Percentiles rank a stretch among this genome's conserved stretches.
Conservation (phyloP, 768 basidiomycete genomes). For the Auricularia sp. region DNA sequence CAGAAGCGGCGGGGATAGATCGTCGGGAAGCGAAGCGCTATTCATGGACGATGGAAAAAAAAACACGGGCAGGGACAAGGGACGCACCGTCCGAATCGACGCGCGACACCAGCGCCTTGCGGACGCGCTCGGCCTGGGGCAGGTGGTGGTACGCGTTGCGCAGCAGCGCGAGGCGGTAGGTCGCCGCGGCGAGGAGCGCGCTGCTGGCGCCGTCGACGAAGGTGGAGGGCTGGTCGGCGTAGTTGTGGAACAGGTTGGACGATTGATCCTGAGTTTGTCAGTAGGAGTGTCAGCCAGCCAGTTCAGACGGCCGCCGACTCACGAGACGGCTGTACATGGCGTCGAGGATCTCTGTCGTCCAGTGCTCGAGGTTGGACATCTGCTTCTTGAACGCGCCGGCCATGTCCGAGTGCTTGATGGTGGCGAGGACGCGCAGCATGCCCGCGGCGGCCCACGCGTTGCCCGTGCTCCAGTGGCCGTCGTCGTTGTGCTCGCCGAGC, state of each 20-base stretch:
- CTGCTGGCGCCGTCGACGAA: slow-evolving; percentile 70
- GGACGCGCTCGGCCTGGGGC: slow-evolving; percentile 45
- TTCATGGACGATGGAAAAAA: not conserved
- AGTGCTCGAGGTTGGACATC: slow-evolving; percentile 46
- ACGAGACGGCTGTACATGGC: slow-evolving; percentile 58
- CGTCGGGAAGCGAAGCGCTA: not conserved
- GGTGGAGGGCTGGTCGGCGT: slow-evolving; percentile 44
- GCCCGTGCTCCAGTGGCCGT: slow-evolving; percentile 64
- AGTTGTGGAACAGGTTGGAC: slow-evolving; percentile 53
- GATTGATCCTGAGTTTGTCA: slow-evolving; percentile 4
- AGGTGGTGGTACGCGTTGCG: slow-evolving; percentile 39
- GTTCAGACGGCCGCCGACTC: slow-evolving; percentile 13
- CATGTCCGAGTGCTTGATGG: slow-evolving; percentile 54
- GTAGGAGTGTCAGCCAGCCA: not conserved
- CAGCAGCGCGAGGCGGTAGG: slow-evolving; percentile 60
- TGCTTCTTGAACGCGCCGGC: slow-evolving; percentile 37
- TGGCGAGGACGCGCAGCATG: slow-evolving; percentile 72
- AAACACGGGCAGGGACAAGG: not conserved
- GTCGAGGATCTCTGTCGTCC: slow-evolving; percentile 64
- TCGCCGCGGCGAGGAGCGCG: slow-evolving; percentile 63
- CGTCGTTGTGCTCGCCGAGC: slow-evolving; percentile 47
- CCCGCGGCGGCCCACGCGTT: slow-evolving; percentile 88
- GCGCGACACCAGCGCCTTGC: slow-evolving; percentile 27
- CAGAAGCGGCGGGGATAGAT: not conserved
- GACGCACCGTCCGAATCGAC: not conserved